Base-by-base conservation (phyloP, 2,329 filamentous ascomycete species). In the Gremmenia infestans region DNA sequence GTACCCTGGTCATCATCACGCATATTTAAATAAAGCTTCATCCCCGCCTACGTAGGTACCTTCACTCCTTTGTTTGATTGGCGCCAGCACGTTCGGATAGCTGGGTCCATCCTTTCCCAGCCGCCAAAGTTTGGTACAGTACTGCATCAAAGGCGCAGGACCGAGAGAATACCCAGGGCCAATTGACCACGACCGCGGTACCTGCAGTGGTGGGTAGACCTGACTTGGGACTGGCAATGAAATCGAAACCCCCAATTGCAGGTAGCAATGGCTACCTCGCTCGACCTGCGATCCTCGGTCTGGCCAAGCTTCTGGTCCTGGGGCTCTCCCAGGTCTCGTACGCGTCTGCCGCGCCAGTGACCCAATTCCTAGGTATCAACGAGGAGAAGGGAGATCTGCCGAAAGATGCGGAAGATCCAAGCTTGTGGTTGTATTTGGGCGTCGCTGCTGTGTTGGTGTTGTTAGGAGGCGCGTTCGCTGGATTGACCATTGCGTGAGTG, bases 391-490 rank as follows among this genome's bases (percentile, higher is more conserved):
- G 79, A 4, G 74, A 76, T 49, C 53, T 66, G 54, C 76, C 74
- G 37, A 77, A 79, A 59, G 77, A 83, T 53, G 72, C 74, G 7
- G 75, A 80, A 23, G 86, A 87, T 59, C 80, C 85, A 7, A 81
- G 81, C 50, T 75, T 96, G 63, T 96, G 89, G 88, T 76, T 93
- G 47, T 91, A 97, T 68, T 81, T 94, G 60, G 78, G 85, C 54
- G 79, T 91, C 32, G 95, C 93, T 17, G 81, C 90, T 57, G 80
- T 84, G 23, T 80, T 99, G 55, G 94, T 97, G 9, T 76, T 97
- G 58, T 81, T 89, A 0, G 94, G 94, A 60, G 94, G 94, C 60
- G 91, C 90, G 40, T 99, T 99, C 75, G 94, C 94, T 9, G 94
- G 94, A 36, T 75, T 99, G 72, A 99, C 94, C 17, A 91, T 94